Evolutionary conservation across 2,329 filamentous ascomycete species (phyloP), one percentile per base, ranked within the genome.

Genomic region (Endoconidiophora polonica): DNA sequence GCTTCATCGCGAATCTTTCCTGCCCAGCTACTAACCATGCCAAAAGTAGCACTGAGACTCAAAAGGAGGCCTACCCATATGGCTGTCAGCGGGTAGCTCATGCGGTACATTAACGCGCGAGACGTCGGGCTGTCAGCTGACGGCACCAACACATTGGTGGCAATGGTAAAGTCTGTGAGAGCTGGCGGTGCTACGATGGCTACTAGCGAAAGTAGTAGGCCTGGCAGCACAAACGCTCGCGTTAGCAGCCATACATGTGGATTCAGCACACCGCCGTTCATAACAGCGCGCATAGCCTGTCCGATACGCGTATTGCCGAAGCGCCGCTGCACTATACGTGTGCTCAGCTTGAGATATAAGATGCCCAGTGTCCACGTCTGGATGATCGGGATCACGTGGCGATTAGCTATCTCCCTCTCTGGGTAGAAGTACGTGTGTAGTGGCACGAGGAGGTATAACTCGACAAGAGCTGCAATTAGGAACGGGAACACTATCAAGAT

Each of bases 331-430:
- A 53, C 38, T 33, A 44, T 40, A 38, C 83, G 80, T 14, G 78
- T 74, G 0, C 76, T 76, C 58, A 96, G 77, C 56, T 94, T 88
- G 26, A 93, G 73, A 62, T 94, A 95, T 2, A 98, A 72, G 20
- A 98, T 74, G 3, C 91, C 91, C 1, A 98, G 70, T 0, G 88
- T 94, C 87, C 90, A 98, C 52, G 88, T 81, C 61, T 96, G 90
- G 40, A 96, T 81, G 54, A 96, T 73, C 55, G 93, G 83, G 40
- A 96, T 77, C 5, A 81, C 84, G 60, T 93, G 86, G 56, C 20
- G 58, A 55, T 43, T 58, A 52, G 57, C 57, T 22, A 50, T 36
- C 10, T 43, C 37, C 22, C 59, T 60, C 3, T 62, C 59, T 20
- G 63, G 57, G 55, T 76, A 71, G 62, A 84, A 72, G 59, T 88